A percentile compares a stretch with the other conserved stretches of the same genome.
Evolutionary conservation across 352 stramenopile genomes (phyloP).

Genomic region (Pythium diclinum): DNA sequence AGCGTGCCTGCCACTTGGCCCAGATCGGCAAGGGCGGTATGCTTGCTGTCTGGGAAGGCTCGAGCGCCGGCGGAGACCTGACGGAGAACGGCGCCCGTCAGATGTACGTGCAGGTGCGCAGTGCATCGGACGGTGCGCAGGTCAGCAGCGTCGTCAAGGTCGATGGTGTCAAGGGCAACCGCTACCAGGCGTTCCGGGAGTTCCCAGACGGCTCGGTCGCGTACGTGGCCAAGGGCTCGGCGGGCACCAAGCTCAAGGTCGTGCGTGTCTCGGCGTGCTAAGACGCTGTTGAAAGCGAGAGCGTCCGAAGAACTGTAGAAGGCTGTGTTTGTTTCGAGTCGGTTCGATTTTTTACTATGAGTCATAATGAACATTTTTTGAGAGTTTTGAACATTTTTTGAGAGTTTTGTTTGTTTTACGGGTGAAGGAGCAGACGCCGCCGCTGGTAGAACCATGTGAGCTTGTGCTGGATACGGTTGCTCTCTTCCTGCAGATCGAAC

Average conservation of each 20-base stretch:
- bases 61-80: constrained; percentile 37
- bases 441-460: neutral
- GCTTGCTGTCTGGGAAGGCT: constrained; percentile 51
- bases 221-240: constrained; percentile 47
- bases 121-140: constrained; percentile 34
- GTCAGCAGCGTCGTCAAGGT: constrained; percentile 48
- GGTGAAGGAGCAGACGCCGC: neutral
- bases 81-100: constrained; percentile 24
- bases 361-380: neutral
- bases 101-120: constrained; percentile 54
- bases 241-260: constrained; percentile 41
- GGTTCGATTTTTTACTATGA: neutral
- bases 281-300: neutral
- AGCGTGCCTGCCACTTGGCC: constrained; percentile 47
- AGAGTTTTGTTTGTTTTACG: neutral
- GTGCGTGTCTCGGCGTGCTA: constrained; percentile 52
- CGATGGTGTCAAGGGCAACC: constrained; percentile 49
- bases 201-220: constrained; percentile 51
- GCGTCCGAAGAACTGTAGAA: neutral
- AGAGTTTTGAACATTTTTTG: neutral
- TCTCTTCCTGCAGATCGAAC: neutral
- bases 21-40: constrained; percentile 39
- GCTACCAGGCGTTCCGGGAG: constrained; percentile 56
- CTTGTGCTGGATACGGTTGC: neutral
- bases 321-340: neutral